These are phyloP conservation scores for Chaetomiaceae sp. DNA, from an alignment of 2,329 filamentous ascomycete species.

Conservation along the genomic window DNA sequence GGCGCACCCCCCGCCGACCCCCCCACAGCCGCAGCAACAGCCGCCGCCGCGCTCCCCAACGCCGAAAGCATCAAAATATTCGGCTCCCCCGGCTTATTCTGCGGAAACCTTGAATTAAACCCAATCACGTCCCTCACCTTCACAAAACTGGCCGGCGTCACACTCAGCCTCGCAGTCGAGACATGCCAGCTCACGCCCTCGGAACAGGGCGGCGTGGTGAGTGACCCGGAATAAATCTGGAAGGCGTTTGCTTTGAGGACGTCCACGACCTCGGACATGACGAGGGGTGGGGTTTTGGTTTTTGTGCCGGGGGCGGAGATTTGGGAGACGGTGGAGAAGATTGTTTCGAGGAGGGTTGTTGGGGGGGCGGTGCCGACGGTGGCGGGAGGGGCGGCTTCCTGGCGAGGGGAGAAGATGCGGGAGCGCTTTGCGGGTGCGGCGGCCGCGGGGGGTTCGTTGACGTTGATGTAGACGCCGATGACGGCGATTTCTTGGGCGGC, in stretches of 20 bases:
- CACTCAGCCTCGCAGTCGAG: conserved; percentile 37
- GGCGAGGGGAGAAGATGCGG: conserved; percentile 12
- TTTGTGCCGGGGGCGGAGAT: conserved; percentile 42
- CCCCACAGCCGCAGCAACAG: conserved; percentile 4
- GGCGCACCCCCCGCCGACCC: neutral
- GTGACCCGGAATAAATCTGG: conserved; percentile 43
- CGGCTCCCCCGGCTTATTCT: conserved; percentile 38
- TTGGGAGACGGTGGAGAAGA: conserved; percentile 39
- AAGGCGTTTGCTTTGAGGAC: conserved; percentile 36
- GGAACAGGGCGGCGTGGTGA: conserved; percentile 47
- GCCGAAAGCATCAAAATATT: conserved; percentile 34
- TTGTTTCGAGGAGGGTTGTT: conserved; percentile 42
- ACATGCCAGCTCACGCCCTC: conserved; percentile 48
- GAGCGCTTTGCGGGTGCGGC: conserved; percentile 17
- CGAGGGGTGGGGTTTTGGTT: conserved; percentile 38
- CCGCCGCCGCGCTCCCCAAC: conserved; percentile 13
- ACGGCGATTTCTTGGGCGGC: conserved; percentile 39
- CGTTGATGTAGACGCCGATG: conserved; percentile 41
- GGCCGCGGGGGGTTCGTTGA: conserved; percentile 29
- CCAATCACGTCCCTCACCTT: conserved; percentile 41
- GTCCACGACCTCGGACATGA: conserved; percentile 41
- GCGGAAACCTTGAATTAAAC: conserved; percentile 45
- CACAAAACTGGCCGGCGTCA: conserved; percentile 37
- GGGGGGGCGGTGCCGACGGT: conserved; percentile 29
- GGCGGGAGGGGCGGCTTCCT: conserved; percentile 8